Conservation (phyloP, 495 filamentous ascomycete species). For the Aspergillus homomorphus region DNA sequence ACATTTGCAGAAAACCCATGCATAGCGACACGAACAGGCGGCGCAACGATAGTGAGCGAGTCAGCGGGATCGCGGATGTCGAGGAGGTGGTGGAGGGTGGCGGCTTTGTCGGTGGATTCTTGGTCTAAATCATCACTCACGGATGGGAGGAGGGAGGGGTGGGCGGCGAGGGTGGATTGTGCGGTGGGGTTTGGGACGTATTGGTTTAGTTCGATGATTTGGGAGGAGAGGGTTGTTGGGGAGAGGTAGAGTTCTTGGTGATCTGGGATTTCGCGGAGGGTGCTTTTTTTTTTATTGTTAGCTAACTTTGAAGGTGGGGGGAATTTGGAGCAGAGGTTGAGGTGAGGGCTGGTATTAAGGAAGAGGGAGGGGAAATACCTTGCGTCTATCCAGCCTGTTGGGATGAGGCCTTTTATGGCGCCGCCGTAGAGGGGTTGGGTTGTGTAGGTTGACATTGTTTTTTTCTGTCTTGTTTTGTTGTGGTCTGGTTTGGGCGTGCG, state of each 20-base stretch:
- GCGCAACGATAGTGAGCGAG: conserved; percentile 52
- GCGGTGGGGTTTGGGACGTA: conserved; percentile 44
- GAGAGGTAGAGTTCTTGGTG: conserved; percentile 94
- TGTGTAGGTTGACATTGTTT: conserved; percentile 48
- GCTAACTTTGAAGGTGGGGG: conserved; percentile 7
- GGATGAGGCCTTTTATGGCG: conserved; percentile 70
- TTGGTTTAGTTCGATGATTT: conserved; percentile 88
- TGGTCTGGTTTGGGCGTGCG: background rate
- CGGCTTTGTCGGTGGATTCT: conserved; percentile 58
- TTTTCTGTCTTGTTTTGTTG: conserved; percentile 3
- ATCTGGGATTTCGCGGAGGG: conserved; percentile 85
- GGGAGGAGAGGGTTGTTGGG: conserved; percentile 66
- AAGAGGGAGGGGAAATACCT: conserved; percentile 53
- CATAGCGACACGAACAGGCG: conserved; percentile 29
- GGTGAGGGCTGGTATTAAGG: conserved; percentile 1
- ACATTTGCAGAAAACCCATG: conserved; percentile 19
- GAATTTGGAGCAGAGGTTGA: conserved; percentile 1
- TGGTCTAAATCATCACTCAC: conserved; percentile 13
- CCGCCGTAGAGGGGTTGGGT: conserved; percentile 73
- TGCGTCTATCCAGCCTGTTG: conserved; percentile 72
- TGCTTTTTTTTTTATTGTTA: conserved; percentile 41
- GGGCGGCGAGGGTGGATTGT: conserved; percentile 33
- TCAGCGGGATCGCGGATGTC: conserved; percentile 70
- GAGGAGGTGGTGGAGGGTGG: conserved; percentile 67
- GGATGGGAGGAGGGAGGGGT: conserved; percentile 21